phyloP scores from a whole-genome alignment of 257 asterid genomes.

The Ajuga chamaepitys region DNA sequence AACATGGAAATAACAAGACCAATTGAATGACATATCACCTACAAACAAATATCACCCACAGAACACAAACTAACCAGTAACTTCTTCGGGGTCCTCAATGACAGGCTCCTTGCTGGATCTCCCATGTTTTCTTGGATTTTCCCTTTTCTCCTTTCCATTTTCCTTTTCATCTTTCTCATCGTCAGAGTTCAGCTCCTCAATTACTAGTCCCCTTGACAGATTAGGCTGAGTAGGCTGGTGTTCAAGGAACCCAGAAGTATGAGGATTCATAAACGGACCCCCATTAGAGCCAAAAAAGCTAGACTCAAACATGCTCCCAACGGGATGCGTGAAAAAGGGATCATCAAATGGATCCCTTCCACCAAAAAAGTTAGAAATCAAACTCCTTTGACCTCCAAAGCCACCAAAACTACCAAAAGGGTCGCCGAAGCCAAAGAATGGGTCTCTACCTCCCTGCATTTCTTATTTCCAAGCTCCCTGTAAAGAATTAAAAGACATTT shows the following conservation, averaged over 20 bases:
- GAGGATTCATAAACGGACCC: slow-evolving; percentile 31
- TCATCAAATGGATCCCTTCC: slow-evolving; percentile 87
- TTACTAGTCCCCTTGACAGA: slow-evolving; percentile 58
- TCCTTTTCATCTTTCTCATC: slow-evolving; percentile 55
- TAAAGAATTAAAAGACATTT: not conserved
- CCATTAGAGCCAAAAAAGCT: slow-evolving; percentile 36
- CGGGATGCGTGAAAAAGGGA: slow-evolving; percentile 70
- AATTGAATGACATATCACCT: not conserved
- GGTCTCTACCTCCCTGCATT: slow-evolving; percentile 85
- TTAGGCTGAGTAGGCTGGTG: slow-evolving; percentile 39
- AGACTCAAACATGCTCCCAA: slow-evolving; percentile 49
- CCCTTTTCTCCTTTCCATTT: slow-evolving; percentile 24
- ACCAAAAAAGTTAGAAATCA: slow-evolving; percentile 52
- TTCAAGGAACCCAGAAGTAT: slow-evolving; percentile 39
- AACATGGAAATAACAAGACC: not conserved
- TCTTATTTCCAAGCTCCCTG: slow-evolving; percentile 19
- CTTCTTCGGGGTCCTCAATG: slow-evolving; percentile 69
- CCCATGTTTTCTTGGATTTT: slow-evolving; percentile 65
- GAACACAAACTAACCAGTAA: slow-evolving; percentile 38
- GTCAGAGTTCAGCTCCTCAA: slow-evolving; percentile 88
- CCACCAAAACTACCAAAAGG: slow-evolving; percentile 51
- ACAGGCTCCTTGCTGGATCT: slow-evolving; percentile 62
- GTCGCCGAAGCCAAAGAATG: slow-evolving; percentile 62
- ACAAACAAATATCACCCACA: not conserved
- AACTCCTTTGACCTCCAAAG: slow-evolving; percentile 47